Conservation (phyloP, 768 basidiomycete species). For the Megacollybia marginata region DNA sequence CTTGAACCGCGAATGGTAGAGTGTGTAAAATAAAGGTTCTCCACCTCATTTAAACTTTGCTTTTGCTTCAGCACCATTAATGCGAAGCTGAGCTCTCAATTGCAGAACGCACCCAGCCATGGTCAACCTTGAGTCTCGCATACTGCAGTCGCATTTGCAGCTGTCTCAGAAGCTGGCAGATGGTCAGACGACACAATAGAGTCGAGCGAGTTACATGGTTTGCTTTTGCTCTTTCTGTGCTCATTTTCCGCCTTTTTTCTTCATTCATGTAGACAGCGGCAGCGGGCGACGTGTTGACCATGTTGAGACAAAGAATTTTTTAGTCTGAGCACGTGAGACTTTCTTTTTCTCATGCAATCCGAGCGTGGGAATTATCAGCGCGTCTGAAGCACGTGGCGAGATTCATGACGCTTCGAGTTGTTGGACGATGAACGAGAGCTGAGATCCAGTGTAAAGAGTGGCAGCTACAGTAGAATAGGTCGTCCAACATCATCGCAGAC, state of each 20-base stretch:
- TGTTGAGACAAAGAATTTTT: neutral
- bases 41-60: conserved; percentile 45
- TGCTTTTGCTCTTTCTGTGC: conserved; percentile 30
- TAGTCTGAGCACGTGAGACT: no score
- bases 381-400: no score
- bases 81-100: neutral
- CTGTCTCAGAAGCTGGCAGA: conserved; percentile 34
- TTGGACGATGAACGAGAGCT: no score
- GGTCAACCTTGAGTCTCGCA: conserved; percentile 43
- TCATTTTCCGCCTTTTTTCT: conserved; percentile 13
- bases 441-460: no score
- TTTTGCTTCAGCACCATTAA: conserved; percentile 28
- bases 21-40: conserved; percentile 47
- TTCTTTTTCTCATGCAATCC: no score
- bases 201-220: conserved; percentile 20
- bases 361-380: no score
- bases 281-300: neutral
- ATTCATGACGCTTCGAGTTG: no score
- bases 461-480: no score
- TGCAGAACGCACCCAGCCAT: conserved; percentile 38
- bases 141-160: conserved; percentile 41
- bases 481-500: no score
- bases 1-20: conserved; percentile 11
- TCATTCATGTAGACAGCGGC: neutral
- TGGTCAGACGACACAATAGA: neutral